phyloP scores from a whole-genome alignment of 2,329 filamentous ascomycete species.

The Huntiella decipiens region DNA sequence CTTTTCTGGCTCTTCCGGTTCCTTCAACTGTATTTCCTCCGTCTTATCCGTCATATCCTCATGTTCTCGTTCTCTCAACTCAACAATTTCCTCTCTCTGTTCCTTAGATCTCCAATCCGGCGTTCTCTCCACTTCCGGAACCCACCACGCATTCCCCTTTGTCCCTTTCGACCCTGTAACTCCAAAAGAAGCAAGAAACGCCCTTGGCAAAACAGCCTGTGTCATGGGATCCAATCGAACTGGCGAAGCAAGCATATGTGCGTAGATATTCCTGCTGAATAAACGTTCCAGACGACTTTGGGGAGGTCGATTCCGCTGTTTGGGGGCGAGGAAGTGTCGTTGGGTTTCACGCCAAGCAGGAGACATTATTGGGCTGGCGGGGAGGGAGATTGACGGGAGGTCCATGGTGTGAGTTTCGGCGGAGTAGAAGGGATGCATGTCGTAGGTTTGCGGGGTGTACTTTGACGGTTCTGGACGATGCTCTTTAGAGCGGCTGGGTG shows the following conservation, averaged over 20 bases:
- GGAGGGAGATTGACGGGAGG: slow-evolving; percentile 24
- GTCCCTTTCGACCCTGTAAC: slow-evolving; percentile 32
- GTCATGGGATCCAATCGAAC: slow-evolving; percentile 37
- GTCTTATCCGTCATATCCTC: background rate
- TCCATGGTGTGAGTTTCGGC: slow-evolving; percentile 27
- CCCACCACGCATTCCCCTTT: slow-evolving; percentile 33
- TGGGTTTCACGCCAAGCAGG: slow-evolving; percentile 26
- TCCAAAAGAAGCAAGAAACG: slow-evolving; percentile 44
- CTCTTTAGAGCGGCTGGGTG: background rate
- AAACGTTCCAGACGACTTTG: slow-evolving; percentile 34
- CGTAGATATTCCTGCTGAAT: slow-evolving; percentile 44
- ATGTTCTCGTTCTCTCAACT: background rate
- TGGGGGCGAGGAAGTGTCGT: slow-evolving; percentile 22
- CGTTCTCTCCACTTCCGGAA: slow-evolving; percentile 22
- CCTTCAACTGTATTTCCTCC: background rate
- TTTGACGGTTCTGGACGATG: background rate
- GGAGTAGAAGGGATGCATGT: slow-evolving; percentile 17
- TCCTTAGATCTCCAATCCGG: background rate
- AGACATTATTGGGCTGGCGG: slow-evolving; percentile 36
- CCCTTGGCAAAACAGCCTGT: slow-evolving; percentile 29
- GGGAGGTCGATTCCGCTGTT: slow-evolving; percentile 15
- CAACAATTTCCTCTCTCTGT: background rate
- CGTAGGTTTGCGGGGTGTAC: slow-evolving; percentile 6
- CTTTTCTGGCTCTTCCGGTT: background rate
- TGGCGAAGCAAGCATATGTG: slow-evolving; percentile 41